Evolutionary conservation across 116 monocot species (phyloP).

Genomic region (Trichopus zeylanicus): DNA sequence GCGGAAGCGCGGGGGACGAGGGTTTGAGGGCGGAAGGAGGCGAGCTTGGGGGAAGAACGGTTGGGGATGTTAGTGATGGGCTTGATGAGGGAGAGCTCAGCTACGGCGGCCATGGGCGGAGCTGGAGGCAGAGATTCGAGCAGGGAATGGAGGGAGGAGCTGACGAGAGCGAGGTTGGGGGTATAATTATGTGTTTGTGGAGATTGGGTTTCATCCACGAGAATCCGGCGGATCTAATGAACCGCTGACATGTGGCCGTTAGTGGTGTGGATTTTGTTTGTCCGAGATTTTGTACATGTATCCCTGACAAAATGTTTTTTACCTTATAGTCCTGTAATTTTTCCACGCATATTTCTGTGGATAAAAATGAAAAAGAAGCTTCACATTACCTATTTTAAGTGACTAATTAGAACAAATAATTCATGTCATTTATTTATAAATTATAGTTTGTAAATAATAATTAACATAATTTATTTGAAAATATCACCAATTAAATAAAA

Average conservation of each 20-base stretch:
- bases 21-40: conserved; percentile 11
- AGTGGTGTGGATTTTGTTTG: neutral
- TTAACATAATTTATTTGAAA: too few relatives aligned
- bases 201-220: conserved; percentile 17
- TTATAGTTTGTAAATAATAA: too few relatives aligned
- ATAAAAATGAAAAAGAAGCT: too few relatives aligned
- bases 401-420: too few relatives aligned
- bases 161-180: neutral
- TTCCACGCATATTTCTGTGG: too few relatives aligned
- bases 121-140: neutral
- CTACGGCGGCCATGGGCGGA: conserved; percentile 20
- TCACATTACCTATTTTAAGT: neutral
- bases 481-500: too few relatives aligned
- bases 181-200: neutral
- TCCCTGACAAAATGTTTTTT: neutral
- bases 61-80: conserved; percentile 31
- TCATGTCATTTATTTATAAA: too few relatives aligned
- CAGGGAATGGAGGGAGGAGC: neutral
- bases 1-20: conserved; percentile 22
- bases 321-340: neutral
- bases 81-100: conserved; percentile 58
- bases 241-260: conserved; percentile 26
- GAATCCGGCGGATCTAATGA: conserved; percentile 40
- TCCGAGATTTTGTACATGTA: neutral
- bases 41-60: conserved; percentile 1